These are phyloP conservation scores for Cryptococcus wingfieldii DNA, from an alignment of 1,284 basidiomycete species.

Conservation along the genomic window DNA sequence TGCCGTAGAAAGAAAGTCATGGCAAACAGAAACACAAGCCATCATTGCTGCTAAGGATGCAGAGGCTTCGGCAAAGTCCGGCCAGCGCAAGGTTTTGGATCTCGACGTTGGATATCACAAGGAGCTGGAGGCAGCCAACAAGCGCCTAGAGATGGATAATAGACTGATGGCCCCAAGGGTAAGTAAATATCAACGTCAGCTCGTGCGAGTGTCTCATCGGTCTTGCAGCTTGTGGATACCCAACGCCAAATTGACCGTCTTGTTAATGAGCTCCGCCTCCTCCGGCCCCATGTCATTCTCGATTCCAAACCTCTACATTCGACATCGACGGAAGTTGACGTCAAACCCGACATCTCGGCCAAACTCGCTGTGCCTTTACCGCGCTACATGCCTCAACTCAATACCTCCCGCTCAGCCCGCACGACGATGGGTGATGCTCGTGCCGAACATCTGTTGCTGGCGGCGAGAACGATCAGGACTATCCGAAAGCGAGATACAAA, in stretches of 20 bases:
- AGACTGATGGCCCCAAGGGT: constrained; percentile 46
- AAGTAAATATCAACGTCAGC: constrained; percentile 8
- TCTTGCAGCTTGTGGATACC: constrained; percentile 39
- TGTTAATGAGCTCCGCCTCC: constrained; percentile 42
- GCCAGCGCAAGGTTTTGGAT: constrained; percentile 33
- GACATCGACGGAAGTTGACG: background rate
- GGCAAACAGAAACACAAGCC: constrained; percentile 38
- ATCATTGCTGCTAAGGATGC: constrained; percentile 27
- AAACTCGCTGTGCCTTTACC: background rate
- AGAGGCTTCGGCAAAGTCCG: constrained; percentile 31
- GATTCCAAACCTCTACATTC: constrained; percentile 16
- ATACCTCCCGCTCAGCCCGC: constrained; percentile 5
- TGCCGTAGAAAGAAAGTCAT: constrained; percentile 34
- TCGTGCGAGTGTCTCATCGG: background rate
- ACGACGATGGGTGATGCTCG: constrained; percentile 46
- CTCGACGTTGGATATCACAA: constrained; percentile 47
- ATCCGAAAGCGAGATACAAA: constrained; percentile 26
- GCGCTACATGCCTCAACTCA: constrained; percentile 1
- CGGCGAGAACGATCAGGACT: constrained; percentile 41
- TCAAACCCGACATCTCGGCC: background rate
- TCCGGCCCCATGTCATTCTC: constrained; percentile 43
- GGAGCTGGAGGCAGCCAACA: constrained; percentile 46
- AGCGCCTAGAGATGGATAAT: constrained; percentile 47
- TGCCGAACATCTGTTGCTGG: constrained; percentile 45
- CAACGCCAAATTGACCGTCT: constrained; percentile 47